Conservation (phyloP, 306 rosid species). For the Pterocarpus santalinus region DNA sequence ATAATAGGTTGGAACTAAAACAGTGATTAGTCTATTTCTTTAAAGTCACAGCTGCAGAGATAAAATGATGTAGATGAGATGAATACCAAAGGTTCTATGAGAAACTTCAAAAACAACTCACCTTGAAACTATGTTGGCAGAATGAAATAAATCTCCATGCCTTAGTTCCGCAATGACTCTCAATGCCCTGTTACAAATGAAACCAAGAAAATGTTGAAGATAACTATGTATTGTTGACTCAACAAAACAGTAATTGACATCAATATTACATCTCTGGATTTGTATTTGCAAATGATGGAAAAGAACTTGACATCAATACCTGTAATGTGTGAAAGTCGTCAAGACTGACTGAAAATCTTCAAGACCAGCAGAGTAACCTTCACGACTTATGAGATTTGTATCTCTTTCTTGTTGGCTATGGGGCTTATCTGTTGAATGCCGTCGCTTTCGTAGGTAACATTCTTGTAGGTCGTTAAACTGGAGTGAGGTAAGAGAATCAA, state of each 20-base stretch:
- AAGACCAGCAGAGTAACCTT: constrained; percentile 87
- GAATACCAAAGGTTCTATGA: constrained; percentile 32
- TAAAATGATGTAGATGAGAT: not conserved
- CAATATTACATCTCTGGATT: constrained; percentile 50
- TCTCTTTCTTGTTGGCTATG: constrained; percentile 69
- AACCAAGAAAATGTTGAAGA: constrained; percentile 23
- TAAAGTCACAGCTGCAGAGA: constrained; percentile 15
- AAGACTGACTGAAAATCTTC: constrained; percentile 90
- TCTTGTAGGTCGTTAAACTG: constrained; percentile 97
- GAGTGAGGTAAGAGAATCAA: constrained; percentile 46
- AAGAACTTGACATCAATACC: constrained; percentile 60
- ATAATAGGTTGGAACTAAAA: constrained; percentile 22
- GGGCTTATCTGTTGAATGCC: constrained; percentile 70
- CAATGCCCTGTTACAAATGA: constrained; percentile 78
- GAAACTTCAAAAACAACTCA: constrained; percentile 50
- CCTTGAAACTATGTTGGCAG: constrained; percentile 98
- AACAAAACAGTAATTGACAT: constrained; percentile 22
- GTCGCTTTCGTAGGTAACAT: constrained; percentile 93
- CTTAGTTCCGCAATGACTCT: constrained; percentile 95
- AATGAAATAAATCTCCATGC: constrained; percentile 89
- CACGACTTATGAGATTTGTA: constrained; percentile 67
- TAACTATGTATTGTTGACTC: constrained; percentile 16
- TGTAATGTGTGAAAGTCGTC: constrained; percentile 86
- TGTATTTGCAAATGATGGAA: constrained; percentile 13
- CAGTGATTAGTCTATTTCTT: not conserved